Evolutionary conservation across 2,329 filamentous ascomycete genomes (phyloP).

Genomic region (Sordariomycetes sp.): DNA sequence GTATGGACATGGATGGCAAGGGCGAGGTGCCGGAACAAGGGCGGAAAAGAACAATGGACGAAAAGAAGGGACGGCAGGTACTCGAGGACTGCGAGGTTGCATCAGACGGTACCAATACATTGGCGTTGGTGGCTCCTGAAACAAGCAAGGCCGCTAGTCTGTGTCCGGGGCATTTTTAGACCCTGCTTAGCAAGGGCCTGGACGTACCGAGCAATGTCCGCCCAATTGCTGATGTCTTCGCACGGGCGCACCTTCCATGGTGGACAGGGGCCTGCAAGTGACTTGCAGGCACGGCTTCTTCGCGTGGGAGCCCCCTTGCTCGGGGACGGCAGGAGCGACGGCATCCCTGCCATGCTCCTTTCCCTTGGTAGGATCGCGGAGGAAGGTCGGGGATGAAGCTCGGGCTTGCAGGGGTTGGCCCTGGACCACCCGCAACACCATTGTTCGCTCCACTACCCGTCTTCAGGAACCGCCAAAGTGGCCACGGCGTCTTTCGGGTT

Average conservation of each 20-base stretch:
- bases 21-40: neutral
- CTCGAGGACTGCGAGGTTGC: neutral
- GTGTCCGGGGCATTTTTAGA: neutral
- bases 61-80: neutral
- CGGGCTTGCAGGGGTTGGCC: neutral
- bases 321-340: neutral
- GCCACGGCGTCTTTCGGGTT: neutral
- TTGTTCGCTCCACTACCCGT: neutral
- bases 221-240: neutral
- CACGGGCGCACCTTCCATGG: neutral
- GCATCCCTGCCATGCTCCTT: neutral
- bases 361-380: neutral
- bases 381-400: neutral
- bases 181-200: neutral
- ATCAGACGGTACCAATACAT: neutral
- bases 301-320: neutral
- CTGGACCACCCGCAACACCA: neutral
- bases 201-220: neutral
- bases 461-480: neutral
- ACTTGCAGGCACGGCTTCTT: conserved; percentile 4
- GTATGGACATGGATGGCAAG: neutral
- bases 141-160: neutral
- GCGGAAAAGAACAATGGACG: neutral
- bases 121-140: neutral
- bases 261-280: neutral